Evolutionary conservation across 1,139 yeast species (phyloP).

Genomic region (Wickerhamomyces sp.): DNA sequence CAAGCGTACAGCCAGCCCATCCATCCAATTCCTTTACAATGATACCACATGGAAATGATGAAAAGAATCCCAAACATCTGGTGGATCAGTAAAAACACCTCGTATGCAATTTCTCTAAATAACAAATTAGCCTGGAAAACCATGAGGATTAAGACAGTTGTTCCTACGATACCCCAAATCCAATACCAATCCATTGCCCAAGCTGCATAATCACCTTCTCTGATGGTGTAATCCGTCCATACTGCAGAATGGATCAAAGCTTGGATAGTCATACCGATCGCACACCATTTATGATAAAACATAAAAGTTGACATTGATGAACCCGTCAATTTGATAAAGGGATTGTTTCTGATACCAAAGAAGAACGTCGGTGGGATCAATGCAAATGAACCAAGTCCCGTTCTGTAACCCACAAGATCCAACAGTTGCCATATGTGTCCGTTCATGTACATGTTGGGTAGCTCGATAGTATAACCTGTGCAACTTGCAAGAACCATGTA

Average conservation of each 20-base stretch:
- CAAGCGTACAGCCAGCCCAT: slow-evolving; percentile 39
- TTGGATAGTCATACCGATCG: slow-evolving; percentile 30
- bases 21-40: slow-evolving; percentile 36
- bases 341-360: slow-evolving; percentile 58
- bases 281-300: slow-evolving; percentile 41
- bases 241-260: slow-evolving; percentile 49
- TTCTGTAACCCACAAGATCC: slow-evolving; percentile 48
- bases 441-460: slow-evolving; percentile 39
- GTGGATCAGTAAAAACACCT: slow-evolving; percentile 33
- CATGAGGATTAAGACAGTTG: slow-evolving; percentile 36
- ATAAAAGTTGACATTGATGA: slow-evolving; percentile 42
- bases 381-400: slow-evolving; percentile 44
- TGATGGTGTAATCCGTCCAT: slow-evolving; percentile 33
- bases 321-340: slow-evolving; percentile 46
- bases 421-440: slow-evolving; percentile 32
- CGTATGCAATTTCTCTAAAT: slow-evolving; percentile 44
- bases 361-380: slow-evolving; percentile 48
- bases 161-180: slow-evolving; percentile 46
- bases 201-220: slow-evolving; percentile 25
- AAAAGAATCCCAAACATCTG: slow-evolving; percentile 31
- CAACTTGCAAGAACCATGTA: slow-evolving; percentile 32
- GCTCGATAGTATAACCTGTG: slow-evolving; percentile 32
- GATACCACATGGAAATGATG: slow-evolving; percentile 36
- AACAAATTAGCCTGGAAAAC: slow-evolving; percentile 37
- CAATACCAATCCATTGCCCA: slow-evolving; percentile 29